phyloP scores from a whole-genome alignment of 2,329 filamentous ascomycete species.

The Phymatotrichopsis omnivora region DNA sequence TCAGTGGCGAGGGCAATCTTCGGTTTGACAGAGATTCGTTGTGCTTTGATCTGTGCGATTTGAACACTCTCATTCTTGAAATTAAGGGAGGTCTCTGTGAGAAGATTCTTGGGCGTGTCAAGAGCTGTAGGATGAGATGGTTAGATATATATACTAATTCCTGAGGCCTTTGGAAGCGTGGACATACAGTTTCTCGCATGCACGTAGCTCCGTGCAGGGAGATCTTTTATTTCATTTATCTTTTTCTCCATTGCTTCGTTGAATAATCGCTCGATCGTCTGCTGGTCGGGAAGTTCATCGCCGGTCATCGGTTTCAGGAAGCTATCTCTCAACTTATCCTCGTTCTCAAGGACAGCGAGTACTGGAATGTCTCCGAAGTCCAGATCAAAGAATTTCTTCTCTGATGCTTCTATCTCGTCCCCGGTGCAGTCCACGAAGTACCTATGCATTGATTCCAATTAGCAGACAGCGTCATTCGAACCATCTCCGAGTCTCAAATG shows the following conservation, averaged over 20 bases:
- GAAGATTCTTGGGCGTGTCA: conserved; percentile 12
- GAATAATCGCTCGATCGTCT: background rate
- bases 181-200: background rate
- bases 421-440: conserved; percentile 16
- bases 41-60: conserved; percentile 19
- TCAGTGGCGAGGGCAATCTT: conserved; percentile 17
- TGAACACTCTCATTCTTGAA: conserved; percentile 1
- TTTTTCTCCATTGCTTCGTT: background rate
- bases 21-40: conserved; percentile 9
- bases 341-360: conserved; percentile 7
- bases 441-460: conserved; percentile 10
- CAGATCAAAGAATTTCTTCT: conserved; percentile 13
- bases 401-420: conserved; percentile 1
- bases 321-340: conserved; percentile 5
- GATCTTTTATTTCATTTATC: background rate
- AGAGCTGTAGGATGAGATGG: conserved; percentile 1
- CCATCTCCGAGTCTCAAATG: background rate
- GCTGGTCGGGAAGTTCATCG: background rate
- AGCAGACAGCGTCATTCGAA: background rate
- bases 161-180: background rate
- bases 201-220: background rate
- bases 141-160: background rate
- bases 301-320: background rate
- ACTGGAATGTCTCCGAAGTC: conserved; percentile 16
- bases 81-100: conserved; percentile 5